Evolutionary conservation across 441 rosid genomes (phyloP), one percentile per base, ranked within the genome.

Genomic region (Sinapis alba): DNA sequence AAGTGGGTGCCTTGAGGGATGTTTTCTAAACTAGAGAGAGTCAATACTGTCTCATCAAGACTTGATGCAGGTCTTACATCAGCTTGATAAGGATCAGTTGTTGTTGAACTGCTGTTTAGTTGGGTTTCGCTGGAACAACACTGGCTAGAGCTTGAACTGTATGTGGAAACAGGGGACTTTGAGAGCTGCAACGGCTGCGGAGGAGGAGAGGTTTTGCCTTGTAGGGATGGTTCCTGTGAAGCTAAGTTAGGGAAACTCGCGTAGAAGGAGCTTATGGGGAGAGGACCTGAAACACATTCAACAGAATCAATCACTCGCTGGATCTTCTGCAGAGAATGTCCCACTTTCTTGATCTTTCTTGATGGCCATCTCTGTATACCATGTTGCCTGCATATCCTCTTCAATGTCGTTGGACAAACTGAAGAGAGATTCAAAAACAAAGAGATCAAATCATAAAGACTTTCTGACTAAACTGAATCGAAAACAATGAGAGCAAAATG

Each of bases 341-440:
- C 97, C 6, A 92, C 98, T 84, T 92, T 94, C 87, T 87, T 90
- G 83, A 94, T 87, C 80, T 90, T 88, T 71, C 98, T 89, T 75
- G 98, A 92, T 8, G 99, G 99, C 99, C 99, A 94, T 51, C 94
- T 84, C 7, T 79, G 82, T 81, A 94, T 92, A 50, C 98, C 97
- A 21, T 92, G 89, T 54, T 88, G 97, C 80, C 99, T 83, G 74
- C 99, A 94, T 75, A 94, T 89, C 71, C 97, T 86, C 83, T 94
- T 94, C 89, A 94, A 86, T 24, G 97, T 94, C 15, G 99, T 94
- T 24, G 99, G 97, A 80, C 99, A 94, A 82, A 92, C 99, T 94
- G 93, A 83, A 64, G 18, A 1, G 13, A 1, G 4, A 36, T 61
- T 6, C 32, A 41, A 41, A 41, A 41, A 24, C 27, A 6, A 41